Evolutionary conservation across 768 basidiomycete genomes (phyloP), one percentile per base, ranked within the genome.

Genomic region (Agaricus subrufescens): DNA sequence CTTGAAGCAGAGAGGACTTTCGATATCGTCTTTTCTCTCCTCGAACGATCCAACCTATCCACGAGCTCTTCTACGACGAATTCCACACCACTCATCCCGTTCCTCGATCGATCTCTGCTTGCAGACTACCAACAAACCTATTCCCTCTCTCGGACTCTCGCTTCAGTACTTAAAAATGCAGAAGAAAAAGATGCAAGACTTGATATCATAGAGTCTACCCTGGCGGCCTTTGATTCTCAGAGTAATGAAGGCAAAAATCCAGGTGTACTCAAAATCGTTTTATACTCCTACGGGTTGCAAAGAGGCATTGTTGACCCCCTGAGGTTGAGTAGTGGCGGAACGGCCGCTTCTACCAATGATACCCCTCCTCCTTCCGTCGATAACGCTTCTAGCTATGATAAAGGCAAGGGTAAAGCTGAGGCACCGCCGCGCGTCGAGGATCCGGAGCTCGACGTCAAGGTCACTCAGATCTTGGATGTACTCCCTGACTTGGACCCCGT

Each of bases 381-480:
- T 11, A 34, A 7, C 23, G 5, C 14, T 15, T 38, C 25, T 15
- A 46, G 1, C 46, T 51, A 12, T 7, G 44, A 27, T 31, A 78
- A 77, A 61, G 77, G 74, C 1, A 83, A 84, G 67, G 71, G 63
- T 44, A 80, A 72, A 62, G 70, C 63, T 3, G 61, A 66, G n/a
- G 63, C 68, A 9, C 59, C 53, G 4, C 50, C 64, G 3, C 59
- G 52, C 8, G 51, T 65, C 6, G 60, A 66, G 19, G 75, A 82
- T 53, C 67, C 70, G 23, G 76, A 77, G 59, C 65, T 87, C 19
- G 84, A 88, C 52, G 52, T 79, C 25, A 79, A 85, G 50, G 73
- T 89, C 27, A 74, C 80, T 0, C 86, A 91, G 61, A 83, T 94
- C 10, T 75, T 89, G 11, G 91, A 91, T 60, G 83, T 94, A 58